phyloP scores from a whole-genome alignment of 2,329 filamentous ascomycete species.

The Cadophora malorum region DNA sequence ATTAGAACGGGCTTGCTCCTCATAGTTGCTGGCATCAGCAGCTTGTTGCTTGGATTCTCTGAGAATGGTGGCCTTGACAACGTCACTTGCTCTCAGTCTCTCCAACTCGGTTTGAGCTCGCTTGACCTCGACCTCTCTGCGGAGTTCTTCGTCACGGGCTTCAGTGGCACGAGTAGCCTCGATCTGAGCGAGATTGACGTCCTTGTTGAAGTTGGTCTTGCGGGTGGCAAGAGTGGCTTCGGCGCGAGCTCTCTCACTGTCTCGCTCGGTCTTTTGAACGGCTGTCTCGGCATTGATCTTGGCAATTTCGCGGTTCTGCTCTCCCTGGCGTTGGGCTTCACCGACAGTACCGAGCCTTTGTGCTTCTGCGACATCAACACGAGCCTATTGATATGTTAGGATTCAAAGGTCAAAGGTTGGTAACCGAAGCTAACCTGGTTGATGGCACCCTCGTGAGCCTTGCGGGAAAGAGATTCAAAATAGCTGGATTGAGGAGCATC shows the following conservation, averaged over 20 bases:
- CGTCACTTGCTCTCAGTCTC: conserved; percentile 75
- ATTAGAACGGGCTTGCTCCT: conserved; percentile 64
- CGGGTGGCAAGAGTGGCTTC: conserved; percentile 77
- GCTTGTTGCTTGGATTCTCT: conserved; percentile 73
- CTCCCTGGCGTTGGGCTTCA: conserved; percentile 78
- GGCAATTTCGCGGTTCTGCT: conserved; percentile 84
- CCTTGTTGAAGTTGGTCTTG: conserved; percentile 74
- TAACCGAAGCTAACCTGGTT: conserved; percentile 59
- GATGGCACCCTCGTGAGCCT: conserved; percentile 83
- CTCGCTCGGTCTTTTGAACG: conserved; percentile 82
- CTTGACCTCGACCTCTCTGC: conserved; percentile 78
- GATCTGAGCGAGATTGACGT: conserved; percentile 79
- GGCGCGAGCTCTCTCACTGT: conserved; percentile 79
- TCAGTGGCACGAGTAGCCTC: conserved; percentile 76
- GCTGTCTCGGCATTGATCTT: conserved; percentile 89
- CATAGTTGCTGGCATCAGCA: conserved; percentile 70
- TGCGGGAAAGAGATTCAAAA: conserved; percentile 80
- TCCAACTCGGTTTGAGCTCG: conserved; percentile 82
- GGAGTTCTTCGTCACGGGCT: conserved; percentile 78
- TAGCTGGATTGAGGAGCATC: conserved; percentile 84
- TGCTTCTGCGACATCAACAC: conserved; percentile 69
- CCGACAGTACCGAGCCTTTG: conserved; percentile 73
- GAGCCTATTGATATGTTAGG: conserved; percentile 51
- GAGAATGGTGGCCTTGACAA: conserved; percentile 76
- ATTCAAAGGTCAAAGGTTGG: neutral